A percentile compares a stretch with the other conserved stretches of the same genome.
These are phyloP conservation scores for Royoungia palumana DNA, from an alignment of 768 basidiomycete genomes.

Conservation along the genomic window DNA sequence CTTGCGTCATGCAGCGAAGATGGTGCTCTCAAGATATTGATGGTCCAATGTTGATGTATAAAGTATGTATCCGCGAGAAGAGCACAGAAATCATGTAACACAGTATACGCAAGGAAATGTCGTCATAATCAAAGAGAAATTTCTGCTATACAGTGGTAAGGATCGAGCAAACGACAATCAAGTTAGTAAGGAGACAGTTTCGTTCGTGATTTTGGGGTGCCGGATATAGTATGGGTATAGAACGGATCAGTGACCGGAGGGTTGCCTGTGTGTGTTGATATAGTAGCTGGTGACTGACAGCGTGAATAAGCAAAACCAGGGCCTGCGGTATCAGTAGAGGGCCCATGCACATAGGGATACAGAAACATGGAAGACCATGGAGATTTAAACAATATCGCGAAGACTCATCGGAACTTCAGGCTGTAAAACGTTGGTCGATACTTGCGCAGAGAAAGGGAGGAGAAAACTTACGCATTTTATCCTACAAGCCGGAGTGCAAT, in stretches of 20 bases:
- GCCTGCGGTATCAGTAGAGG: conserved; percentile 33
- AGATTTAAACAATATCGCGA: conserved; percentile 79
- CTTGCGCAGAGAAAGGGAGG: conserved; percentile 8
- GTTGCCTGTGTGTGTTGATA: conserved; percentile 46
- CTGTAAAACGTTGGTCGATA: conserved; percentile 38
- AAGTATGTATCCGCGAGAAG: conserved; percentile 34
- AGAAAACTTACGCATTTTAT: conserved; percentile 79
- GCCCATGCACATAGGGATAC: conserved; percentile 76
- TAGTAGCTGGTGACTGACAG: conserved; percentile 46
- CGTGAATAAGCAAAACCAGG: conserved; percentile 34
- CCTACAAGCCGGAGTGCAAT: conserved; percentile 35
- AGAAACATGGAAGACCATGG: conserved; percentile 49
- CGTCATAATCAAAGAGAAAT: conserved; percentile 21
- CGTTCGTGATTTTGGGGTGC: conserved; percentile 39
- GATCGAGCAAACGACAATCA: conserved; percentile 26
- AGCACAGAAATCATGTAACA: conserved; percentile 25
- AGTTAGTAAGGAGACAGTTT: conserved; percentile 64
- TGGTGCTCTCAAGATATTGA: conserved; percentile 79
- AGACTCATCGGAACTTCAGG: conserved; percentile 90
- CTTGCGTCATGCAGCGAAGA: conserved; percentile 93
- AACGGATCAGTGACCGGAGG: conserved; percentile 36
- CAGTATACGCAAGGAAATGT: conserved; percentile 22
- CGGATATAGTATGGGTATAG: conserved; percentile 74
- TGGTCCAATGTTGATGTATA: conserved; percentile 53
- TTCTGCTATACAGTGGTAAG: conserved; percentile 70